phyloP scores from a whole-genome alignment of 1,284 basidiomycete species.

The Pseudozyma tsukubaensis region DNA sequence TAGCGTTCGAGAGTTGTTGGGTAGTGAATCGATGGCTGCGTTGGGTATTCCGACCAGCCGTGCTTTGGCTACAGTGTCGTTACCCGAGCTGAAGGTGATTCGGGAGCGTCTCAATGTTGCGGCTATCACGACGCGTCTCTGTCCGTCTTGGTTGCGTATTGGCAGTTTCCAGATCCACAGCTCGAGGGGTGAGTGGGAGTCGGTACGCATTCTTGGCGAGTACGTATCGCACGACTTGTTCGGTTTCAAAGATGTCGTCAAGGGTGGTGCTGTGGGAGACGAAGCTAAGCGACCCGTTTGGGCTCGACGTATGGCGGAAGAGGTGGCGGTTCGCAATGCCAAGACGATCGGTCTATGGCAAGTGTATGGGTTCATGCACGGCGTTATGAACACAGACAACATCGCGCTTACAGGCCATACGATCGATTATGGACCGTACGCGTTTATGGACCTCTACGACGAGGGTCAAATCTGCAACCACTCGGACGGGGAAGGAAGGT shows the following conservation, averaged over 20 bases:
- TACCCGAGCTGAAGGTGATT: slow-evolving; percentile 80
- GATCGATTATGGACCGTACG: slow-evolving; percentile 84
- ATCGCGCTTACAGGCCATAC: slow-evolving; percentile 84
- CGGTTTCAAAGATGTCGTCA: slow-evolving; percentile 50
- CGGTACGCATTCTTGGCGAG: slow-evolving; percentile 74
- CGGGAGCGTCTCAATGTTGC: slow-evolving; percentile 85
- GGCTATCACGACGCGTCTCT: slow-evolving; percentile 83
- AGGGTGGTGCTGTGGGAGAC: slow-evolving; percentile 22
- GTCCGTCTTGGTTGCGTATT: slow-evolving; percentile 90
- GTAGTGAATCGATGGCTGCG: slow-evolving; percentile 81
- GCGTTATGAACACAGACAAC: slow-evolving; percentile 91
- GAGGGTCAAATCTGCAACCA: slow-evolving; percentile 91
- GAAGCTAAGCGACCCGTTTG: slow-evolving; percentile 33
- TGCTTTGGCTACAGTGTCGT: slow-evolving; percentile 81
- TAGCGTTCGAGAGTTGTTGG: slow-evolving; percentile 84
- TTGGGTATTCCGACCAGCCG: slow-evolving; percentile 89
- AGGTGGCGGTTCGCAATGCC: slow-evolving; percentile 81
- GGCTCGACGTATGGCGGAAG: slow-evolving; percentile 51
- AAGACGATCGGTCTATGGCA: slow-evolving; percentile 94
- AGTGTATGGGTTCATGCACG: slow-evolving; percentile 69
- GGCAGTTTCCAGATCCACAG: slow-evolving; percentile 90
- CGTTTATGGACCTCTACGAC: slow-evolving; percentile 83
- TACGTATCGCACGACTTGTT: slow-evolving; percentile 78
- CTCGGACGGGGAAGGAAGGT: slow-evolving; percentile 85
- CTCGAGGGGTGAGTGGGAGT: slow-evolving; percentile 72